phyloP scores from a whole-genome alignment of 768 basidiomycete genomes.

The Daedaleopsis nitida region DNA sequence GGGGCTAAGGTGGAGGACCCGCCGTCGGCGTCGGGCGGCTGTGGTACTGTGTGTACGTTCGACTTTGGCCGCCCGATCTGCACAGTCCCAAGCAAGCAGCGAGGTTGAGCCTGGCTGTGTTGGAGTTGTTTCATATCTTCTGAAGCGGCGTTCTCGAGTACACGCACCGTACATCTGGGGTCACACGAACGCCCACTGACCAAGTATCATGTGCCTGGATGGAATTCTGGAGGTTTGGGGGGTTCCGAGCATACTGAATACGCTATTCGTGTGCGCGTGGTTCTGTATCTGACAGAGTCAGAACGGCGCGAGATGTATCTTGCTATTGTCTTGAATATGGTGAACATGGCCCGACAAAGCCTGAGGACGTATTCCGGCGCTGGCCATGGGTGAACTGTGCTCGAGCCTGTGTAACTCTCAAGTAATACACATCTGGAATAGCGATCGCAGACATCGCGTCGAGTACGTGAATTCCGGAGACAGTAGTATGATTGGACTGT shows the following conservation, averaged over 20 bases:
- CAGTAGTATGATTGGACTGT: too few relatives aligned
- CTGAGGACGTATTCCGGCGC: too few relatives aligned
- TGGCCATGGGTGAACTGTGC: neutral
- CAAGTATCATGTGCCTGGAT: neutral
- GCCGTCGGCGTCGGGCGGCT: too few relatives aligned
- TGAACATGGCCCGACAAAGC: neutral
- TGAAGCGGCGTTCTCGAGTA: neutral
- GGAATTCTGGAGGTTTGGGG: neutral
- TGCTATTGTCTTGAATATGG: slow-evolving; percentile 1
- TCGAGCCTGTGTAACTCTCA: neutral
- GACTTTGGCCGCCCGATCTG: too few relatives aligned
- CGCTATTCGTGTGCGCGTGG: neutral
- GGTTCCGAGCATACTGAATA: neutral
- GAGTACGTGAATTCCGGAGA: too few relatives aligned
- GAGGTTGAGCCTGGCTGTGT: neutral
- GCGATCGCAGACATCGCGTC: too few relatives aligned
- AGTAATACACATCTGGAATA: too few relatives aligned
- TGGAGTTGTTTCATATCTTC: neutral
- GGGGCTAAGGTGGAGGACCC: too few relatives aligned
- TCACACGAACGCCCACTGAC: neutral
- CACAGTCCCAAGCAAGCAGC: neutral
- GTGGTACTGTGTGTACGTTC: too few relatives aligned
- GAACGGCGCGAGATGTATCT: neutral
- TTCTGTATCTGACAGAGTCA: neutral
- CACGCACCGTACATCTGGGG: neutral